phyloP scores from a whole-genome alignment of 1,284 basidiomycete genomes.

The Ceraceosorus guamensis region DNA sequence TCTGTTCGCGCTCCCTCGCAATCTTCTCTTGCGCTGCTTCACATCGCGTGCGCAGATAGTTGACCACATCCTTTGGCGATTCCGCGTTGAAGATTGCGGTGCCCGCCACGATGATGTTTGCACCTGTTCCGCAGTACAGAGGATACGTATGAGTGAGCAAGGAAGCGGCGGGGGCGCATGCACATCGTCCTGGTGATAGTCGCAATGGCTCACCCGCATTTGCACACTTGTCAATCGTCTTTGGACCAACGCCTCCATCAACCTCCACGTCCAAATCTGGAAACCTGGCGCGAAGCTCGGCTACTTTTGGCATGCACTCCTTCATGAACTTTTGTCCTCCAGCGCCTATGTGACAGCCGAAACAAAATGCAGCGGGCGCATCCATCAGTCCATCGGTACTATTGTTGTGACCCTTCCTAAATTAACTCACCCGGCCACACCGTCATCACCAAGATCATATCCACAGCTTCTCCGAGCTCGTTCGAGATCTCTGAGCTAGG shows the following conservation, averaged over 20 bases:
- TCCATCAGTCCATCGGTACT: neutral
- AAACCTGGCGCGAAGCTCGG: conserved; percentile 84
- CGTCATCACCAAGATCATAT: conserved; percentile 49
- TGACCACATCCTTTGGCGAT: conserved; percentile 58
- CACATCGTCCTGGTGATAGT: no score
- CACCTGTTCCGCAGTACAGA: conserved; percentile 11
- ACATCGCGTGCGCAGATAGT: conserved; percentile 31
- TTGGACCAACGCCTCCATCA: conserved; percentile 90
- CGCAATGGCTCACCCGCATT: conserved; percentile 75
- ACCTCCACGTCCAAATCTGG: conserved; percentile 85
- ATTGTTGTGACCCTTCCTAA: neutral
- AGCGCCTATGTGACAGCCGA: no score
- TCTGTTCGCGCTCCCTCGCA: conserved; percentile 35
- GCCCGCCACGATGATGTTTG: conserved; percentile 96
- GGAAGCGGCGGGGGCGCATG: neutral
- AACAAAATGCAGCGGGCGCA: neutral
- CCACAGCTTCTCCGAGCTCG: conserved; percentile 34
- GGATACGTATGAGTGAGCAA: neutral
- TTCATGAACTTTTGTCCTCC: conserved; percentile 97
- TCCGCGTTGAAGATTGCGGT: conserved; percentile 85
- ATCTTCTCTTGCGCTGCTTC: conserved; percentile 45
- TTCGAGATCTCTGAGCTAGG: conserved; percentile 1
- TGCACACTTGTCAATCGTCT: conserved; percentile 81
- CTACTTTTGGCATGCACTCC: conserved; percentile 81
- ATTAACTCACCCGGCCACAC: conserved; percentile 40